Conservation (phyloP, 2,329 filamentous ascomycete genomes). For the Fusarium kyushuense region DNA sequence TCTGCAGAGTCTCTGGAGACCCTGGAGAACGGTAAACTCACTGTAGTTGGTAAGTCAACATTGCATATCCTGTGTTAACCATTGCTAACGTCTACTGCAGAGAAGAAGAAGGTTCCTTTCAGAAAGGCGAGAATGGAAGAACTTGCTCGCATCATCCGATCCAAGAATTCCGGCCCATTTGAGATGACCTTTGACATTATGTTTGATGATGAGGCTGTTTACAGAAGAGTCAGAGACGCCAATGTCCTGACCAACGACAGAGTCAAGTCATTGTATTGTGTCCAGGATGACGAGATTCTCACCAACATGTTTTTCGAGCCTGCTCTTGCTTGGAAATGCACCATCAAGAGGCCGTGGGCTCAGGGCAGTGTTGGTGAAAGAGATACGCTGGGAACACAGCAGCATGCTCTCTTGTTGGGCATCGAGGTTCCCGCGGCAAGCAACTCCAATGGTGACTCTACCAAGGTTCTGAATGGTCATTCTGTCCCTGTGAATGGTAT, state of each 20-base stretch:
- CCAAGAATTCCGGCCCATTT: slow-evolving; percentile 64
- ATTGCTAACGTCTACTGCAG: background rate
- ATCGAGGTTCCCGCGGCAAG: background rate
- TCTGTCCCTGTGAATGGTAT: background rate
- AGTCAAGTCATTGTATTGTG: slow-evolving; percentile 51
- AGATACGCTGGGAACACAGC: slow-evolving; percentile 3
- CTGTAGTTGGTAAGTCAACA: background rate
- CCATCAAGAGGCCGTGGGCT: slow-evolving; percentile 53
- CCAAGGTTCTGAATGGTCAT: background rate
- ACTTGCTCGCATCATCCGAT: slow-evolving; percentile 58
- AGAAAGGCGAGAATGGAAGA: slow-evolving; percentile 4
- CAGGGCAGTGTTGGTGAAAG: slow-evolving; percentile 48
- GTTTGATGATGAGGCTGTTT: slow-evolving; percentile 55
- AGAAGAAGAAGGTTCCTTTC: slow-evolving; percentile 35
- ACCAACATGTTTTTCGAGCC: slow-evolving; percentile 56
- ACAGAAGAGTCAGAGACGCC: slow-evolving; percentile 52
- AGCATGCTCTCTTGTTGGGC: background rate
- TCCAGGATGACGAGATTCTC: slow-evolving; percentile 48
- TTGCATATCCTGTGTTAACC: rapidly evolving
- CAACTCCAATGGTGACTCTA: background rate
- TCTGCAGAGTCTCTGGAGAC: background rate
- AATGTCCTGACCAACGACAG: slow-evolving; percentile 53
- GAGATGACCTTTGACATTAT: slow-evolving; percentile 65
- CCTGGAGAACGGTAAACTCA: background rate
- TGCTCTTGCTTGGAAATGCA: slow-evolving; percentile 60